Base-by-base conservation (phyloP, 2,329 filamentous ascomycete species). In the Diaporthe sp. region DNA sequence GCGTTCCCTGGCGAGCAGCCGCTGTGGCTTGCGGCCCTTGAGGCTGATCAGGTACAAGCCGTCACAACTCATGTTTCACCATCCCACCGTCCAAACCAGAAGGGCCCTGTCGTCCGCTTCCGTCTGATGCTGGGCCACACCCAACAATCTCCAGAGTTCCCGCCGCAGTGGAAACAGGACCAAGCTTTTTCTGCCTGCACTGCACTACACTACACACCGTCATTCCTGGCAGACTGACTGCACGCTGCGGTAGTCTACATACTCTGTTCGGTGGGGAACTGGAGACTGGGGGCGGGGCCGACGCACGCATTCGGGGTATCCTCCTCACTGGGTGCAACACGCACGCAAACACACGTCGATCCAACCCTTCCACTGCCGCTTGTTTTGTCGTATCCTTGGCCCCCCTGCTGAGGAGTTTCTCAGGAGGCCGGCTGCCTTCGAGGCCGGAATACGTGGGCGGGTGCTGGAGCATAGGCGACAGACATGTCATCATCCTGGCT, bases 1-100 rank as follows among this genome's bases (percentile, higher is more conserved):
- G 31, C 39, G 37, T 37, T 55, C 19, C 71, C 71, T 57, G 44
- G 31, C 25, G 37, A 19, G n/a, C 31, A 67, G 44, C 31, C 71
- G 58, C 58, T 49, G 73, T 31, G 53, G 58, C 34, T 57, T 17
- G 55, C 59, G 53, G 74, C 59, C 34, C 72, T 67, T 57, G 51
- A 46, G 72, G 74, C 74, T 75, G 74, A 75, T 75, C 74, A 75
- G 39, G 74, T 73, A 68, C 69, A 68, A 72, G 69, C 42, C 74
- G 74, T 75, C 69, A 75, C 74, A 75, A 13, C 69, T 68, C 49
- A 42, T n/a, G 74, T 75, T 75, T 75, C 74, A 75, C 49, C 37
- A 55, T 67, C 25, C 58, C 46, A 57, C 58, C 46, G 19, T 67
- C 58, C 53, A 53, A 62, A 53, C 44, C 37, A 19, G 10, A 49